Base-by-base conservation (phyloP, 2,329 filamentous ascomycete genomes). In the Didymellaceae sp. region DNA sequence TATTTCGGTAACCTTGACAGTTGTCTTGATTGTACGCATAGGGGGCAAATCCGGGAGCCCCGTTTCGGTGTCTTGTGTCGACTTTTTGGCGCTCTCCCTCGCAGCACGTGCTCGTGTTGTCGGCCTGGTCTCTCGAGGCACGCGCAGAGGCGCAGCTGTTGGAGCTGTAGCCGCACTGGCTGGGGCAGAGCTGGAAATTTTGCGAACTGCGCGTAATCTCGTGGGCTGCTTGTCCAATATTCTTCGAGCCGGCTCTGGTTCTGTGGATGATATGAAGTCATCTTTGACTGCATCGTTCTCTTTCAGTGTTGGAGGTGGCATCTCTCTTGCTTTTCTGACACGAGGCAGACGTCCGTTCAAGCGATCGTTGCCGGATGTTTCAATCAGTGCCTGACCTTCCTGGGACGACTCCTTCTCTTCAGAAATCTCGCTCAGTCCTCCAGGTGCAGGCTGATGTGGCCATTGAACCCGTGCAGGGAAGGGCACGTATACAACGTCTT, bases 401-500 rank as follows among this genome's bases (percentile, higher is more conserved):
- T 67, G 68, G 11, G 69, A 74, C 5, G 68, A 67, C 41, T 72
- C 72, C 55, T 72, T 72, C 60, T 76, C 70, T 55, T 76, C 66
- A 33, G 65, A 64, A 38, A 75, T 78, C 45, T 75, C 70, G 54
- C 70, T 68, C 57, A 75, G 42, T 20, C 67, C 66, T 45, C 66
- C 65, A n/a, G 50, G 50, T 17, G 59, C 62, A 40, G 56, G 51
- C 33, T 66, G 63, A 33, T 68, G 66, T 28, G 70, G 68, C 69
- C 72, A 74, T 45, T 71, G 70, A 9, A 66, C 67, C 8, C 71
- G 69, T 44, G 69, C 71, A 8, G 75, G 74, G 52, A 75, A 75
- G n/a, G 74, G 77, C 5, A 76, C 67, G 54, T 81, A 81, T 3
- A 81, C 77, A 4, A 71, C 72, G 31, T 78, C 78, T 26, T 73